Percentiles rank a stretch among this genome's conserved stretches.
Conservation (phyloP, 2,329 filamentous ascomycete genomes). For the Boeremia lycopersici region DNA sequence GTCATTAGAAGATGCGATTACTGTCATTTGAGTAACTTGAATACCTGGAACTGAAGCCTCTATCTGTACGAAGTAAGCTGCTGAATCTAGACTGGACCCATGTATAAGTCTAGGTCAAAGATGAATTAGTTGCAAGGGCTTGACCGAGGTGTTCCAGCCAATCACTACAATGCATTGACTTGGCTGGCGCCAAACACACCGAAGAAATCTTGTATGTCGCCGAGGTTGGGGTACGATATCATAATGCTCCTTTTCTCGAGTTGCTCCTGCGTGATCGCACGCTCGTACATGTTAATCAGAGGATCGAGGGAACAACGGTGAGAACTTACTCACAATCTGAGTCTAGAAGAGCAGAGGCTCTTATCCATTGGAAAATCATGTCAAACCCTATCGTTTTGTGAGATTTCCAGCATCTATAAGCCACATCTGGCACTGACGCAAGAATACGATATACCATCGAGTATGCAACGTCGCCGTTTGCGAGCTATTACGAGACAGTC, state of each 20-base stretch:
- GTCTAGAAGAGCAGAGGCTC: slow-evolving; percentile 49
- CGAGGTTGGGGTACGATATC: slow-evolving; percentile 38
- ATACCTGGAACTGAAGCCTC: slow-evolving; percentile 48
- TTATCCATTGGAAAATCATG: slow-evolving; percentile 42
- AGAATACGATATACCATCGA: too few relatives aligned
- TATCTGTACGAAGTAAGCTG: slow-evolving; percentile 46
- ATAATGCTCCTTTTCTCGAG: slow-evolving; percentile 50
- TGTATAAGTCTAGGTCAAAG: slow-evolving; percentile 48
- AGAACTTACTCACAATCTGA: slow-evolving; percentile 52
- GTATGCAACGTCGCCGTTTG: too few relatives aligned
- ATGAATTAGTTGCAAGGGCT: too few relatives aligned
- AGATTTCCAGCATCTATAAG: too few relatives aligned
- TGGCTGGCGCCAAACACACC: slow-evolving; percentile 20
- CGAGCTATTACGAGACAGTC: too few relatives aligned
- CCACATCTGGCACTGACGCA: too few relatives aligned
- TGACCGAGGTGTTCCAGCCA: too few relatives aligned
- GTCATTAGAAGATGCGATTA: slow-evolving; percentile 46
- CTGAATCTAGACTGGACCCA: slow-evolving; percentile 48
- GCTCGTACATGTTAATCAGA: slow-evolving; percentile 27
- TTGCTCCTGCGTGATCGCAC: slow-evolving; percentile 50
- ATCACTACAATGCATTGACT: slow-evolving; percentile 25
- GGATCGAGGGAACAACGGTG: slow-evolving; percentile 51
- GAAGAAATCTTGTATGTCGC: slow-evolving; percentile 35
- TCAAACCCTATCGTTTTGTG: slow-evolving; percentile 32
- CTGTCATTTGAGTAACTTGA: slow-evolving; percentile 50